phyloP scores from a whole-genome alignment of 805 yeast genomes.

The Candida nitratophila region DNA sequence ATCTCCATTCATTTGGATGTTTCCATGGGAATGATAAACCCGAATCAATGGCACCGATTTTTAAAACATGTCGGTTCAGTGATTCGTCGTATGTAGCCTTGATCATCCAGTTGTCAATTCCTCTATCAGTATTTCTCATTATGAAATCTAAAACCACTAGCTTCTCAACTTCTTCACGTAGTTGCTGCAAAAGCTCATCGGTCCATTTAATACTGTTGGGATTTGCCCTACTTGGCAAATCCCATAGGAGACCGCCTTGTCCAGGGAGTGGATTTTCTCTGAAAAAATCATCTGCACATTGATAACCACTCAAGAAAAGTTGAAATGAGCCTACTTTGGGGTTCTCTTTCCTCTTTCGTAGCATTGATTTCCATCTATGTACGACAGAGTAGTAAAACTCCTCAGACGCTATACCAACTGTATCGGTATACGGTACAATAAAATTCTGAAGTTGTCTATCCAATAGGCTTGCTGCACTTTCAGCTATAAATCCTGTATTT shows the following conservation, averaged over 20 bases:
- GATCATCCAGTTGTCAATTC: constrained; percentile 76
- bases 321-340: constrained; percentile 63
- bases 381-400: constrained; percentile 47
- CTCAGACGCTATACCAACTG: constrained; percentile 40
- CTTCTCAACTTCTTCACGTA: constrained; percentile 58
- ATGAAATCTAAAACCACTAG: constrained; percentile 65
- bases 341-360: constrained; percentile 23
- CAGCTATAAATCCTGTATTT: constrained; percentile 65
- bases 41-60: constrained; percentile 68
- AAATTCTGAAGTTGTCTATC: constrained; percentile 52
- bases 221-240: constrained; percentile 1
- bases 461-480: constrained; percentile 62
- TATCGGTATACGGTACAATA: constrained; percentile 63
- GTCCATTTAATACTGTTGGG: constrained; percentile 45
- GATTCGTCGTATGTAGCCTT: constrained; percentile 35
- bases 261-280: constrained; percentile 45
- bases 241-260: constrained; percentile 4
- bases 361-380: constrained; percentile 26
- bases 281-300: constrained; percentile 56
- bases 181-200: constrained; percentile 36
- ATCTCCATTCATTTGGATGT: constrained; percentile 76
- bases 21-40: constrained; percentile 77
- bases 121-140: constrained; percentile 70
- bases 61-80: constrained; percentile 30
- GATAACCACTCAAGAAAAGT: constrained; percentile 49